Conservation (phyloP, 1,284 basidiomycete genomes). For the Cerrena zonata region DNA sequence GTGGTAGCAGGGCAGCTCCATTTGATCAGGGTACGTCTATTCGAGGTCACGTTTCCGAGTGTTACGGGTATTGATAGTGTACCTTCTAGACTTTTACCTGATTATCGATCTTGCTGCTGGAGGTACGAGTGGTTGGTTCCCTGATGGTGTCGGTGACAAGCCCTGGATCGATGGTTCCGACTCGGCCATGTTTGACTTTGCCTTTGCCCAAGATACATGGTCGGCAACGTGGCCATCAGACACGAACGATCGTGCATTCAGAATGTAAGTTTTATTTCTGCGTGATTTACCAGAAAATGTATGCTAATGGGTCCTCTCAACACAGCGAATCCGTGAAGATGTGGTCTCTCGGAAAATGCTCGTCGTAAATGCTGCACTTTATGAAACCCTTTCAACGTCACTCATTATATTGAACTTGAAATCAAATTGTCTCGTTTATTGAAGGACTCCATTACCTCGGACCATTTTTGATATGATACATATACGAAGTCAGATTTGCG, state of each 20-base stretch:
- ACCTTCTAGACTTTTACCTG: conserved; percentile 66
- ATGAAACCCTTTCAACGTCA: too few relatives aligned
- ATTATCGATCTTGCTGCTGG: conserved; percentile 78
- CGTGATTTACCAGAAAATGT: conserved; percentile 6
- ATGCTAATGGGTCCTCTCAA: not conserved
- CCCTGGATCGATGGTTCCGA: conserved; percentile 72
- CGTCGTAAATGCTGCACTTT: too few relatives aligned
- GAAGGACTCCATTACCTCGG: not conserved
- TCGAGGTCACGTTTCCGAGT: too few relatives aligned
- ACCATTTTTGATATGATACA: not conserved
- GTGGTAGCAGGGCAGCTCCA: conserved; percentile 55
- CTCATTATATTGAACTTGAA: too few relatives aligned
- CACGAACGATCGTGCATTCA: conserved; percentile 58
- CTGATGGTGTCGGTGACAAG: conserved; percentile 66
- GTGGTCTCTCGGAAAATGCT: conserved; percentile 41
- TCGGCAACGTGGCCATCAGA: conserved; percentile 63
- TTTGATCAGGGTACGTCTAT: conserved; percentile 62
- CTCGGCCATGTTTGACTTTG: conserved; percentile 67
- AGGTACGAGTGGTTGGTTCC: conserved; percentile 86
- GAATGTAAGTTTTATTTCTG: conserved; percentile 49
- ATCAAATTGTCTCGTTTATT: not conserved
- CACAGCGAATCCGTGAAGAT: conserved; percentile 59
- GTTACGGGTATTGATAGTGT: conserved; percentile 5
- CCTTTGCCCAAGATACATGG: conserved; percentile 60
- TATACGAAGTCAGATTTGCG: not conserved